These are phyloP conservation scores for Quercus lobata DNA, from an alignment of 331 rosid genomes.

Conservation along the genomic window DNA sequence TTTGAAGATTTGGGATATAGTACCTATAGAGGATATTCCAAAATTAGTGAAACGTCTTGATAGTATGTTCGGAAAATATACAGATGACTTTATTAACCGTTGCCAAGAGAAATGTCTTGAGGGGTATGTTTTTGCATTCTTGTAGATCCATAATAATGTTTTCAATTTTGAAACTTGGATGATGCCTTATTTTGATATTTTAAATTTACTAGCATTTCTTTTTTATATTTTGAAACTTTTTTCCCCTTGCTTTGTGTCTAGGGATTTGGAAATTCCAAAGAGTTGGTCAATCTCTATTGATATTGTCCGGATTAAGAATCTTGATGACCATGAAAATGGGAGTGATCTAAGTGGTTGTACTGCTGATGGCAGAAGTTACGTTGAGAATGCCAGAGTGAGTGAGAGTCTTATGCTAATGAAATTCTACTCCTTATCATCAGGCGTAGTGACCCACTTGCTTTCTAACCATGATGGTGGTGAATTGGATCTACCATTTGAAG, in stretches of 20 bases:
- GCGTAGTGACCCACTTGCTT: conserved; percentile 50
- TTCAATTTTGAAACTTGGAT: not conserved
- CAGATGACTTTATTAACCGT: conserved; percentile 31
- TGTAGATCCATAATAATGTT: not conserved
- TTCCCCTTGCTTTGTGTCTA: conserved; percentile 10
- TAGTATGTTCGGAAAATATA: conserved; percentile 35
- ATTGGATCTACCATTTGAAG: conserved; percentile 65
- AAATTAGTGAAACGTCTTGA: conserved; percentile 46
- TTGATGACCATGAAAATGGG: conserved; percentile 9
- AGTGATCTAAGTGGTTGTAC: conserved; percentile 17
- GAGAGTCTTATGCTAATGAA: conserved; percentile 63
- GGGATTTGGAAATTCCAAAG: conserved; percentile 51
- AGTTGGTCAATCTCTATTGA: conserved; percentile 38
- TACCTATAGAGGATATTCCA: conserved; percentile 32
- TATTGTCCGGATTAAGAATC: conserved; percentile 32
- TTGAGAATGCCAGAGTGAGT: conserved; percentile 64
- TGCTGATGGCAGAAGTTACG: conserved; percentile 44
- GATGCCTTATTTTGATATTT: not conserved
- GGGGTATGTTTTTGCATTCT: conserved; percentile 31
- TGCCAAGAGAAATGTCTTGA: conserved; percentile 42
- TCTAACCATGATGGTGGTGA: conserved; percentile 48
- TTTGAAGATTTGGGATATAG: conserved; percentile 59
- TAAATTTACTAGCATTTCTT: no score
- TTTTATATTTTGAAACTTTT: not conserved
- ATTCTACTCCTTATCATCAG: conserved; percentile 48